These are phyloP conservation scores for Colletotrichum liaoningense DNA, from an alignment of 2,329 filamentous ascomycete species.

Conservation along the genomic window DNA sequence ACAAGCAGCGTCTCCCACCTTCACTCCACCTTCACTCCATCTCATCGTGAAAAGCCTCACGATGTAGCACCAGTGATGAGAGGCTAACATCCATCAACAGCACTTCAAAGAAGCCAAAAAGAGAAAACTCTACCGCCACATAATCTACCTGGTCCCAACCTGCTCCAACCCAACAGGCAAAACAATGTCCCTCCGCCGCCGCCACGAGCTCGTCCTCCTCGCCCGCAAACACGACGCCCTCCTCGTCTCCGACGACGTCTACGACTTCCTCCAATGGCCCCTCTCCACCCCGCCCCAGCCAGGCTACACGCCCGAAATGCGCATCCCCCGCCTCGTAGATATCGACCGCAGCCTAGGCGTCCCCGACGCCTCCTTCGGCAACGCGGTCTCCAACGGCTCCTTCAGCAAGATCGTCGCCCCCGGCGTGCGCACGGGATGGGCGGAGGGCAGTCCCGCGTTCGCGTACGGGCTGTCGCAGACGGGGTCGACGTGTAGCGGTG, in stretches of 20 bases:
- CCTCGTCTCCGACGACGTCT: conserved; percentile 91
- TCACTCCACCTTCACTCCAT: neutral
- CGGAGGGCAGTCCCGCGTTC: conserved; percentile 73
- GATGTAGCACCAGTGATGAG: neutral
- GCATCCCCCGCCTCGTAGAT: conserved; percentile 82
- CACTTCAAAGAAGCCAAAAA: conserved; percentile 30
- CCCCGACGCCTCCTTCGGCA: conserved; percentile 73
- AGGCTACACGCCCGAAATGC: conserved; percentile 46
- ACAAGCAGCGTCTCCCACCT: neutral
- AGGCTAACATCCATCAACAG: neutral
- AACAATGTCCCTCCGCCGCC: conserved; percentile 78
- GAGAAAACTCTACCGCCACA: conserved; percentile 84
- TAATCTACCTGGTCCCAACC: conserved; percentile 90
- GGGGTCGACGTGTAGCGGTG: conserved; percentile 66
- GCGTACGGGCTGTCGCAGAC: conserved; percentile 63
- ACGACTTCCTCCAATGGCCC: conserved; percentile 90
- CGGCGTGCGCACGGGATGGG: conserved; percentile 89
- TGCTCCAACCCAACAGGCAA: conserved; percentile 90
- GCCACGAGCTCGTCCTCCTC: conserved; percentile 77
- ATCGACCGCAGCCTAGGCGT: conserved; percentile 75
- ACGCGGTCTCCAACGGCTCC: conserved; percentile 86
- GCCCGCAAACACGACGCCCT: conserved; percentile 85
- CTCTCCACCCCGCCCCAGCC: conserved; percentile 41
- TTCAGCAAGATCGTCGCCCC: conserved; percentile 91
- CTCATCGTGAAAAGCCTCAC: neutral